Evolutionary conservation across 2,329 filamentous ascomycete species (phyloP), one percentile per base, ranked within the genome.

Genomic region (Penicillium sp.): DNA sequence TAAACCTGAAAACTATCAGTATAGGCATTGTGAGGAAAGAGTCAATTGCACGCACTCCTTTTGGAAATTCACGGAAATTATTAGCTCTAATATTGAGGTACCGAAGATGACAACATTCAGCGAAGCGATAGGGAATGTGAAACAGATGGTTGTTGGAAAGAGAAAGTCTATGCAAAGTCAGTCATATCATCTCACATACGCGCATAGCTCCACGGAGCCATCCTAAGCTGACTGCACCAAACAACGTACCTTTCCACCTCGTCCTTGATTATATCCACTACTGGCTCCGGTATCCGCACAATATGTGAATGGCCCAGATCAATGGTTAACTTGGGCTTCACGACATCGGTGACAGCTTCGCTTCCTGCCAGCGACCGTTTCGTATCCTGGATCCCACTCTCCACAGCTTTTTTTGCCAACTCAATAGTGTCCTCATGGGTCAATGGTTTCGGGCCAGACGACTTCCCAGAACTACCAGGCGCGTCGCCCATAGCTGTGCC

Each of bases 1-100:
- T 93, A 93, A 57, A 98, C 85, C 92, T 96, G 70, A 22, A 62
- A 67, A 55, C 45, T 16, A 47, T 67, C 43, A 70, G 62, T 44
- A 54, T 33, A 29, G 9, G 16, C 19, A 7, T 24, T 13, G 14
- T 50, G 31, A 35, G 9, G 24, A 50, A 44, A n/a, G 33, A 13
- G 7, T 2, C 37, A 37, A 8, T 45, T 46, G 13, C 11, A 79
- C 85, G 61, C 80, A 89, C 86, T 63, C 82, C 82, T 67, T 81
- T 81, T 46, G 87, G 87, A 65, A 90, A 87, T 69, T 88, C 83
- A 61, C 82, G 74, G 55, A 81, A 80, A 52, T 76, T 76, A 57
- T 81, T 81, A 13, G 76, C 74, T 52, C 79, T 75, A 49, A 81
- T 78, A 58, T 81, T 81, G 46, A 81, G 77, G 60, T 81, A 81